These are phyloP conservation scores for Nannizziopsis barbatae DNA, from an alignment of 2,329 filamentous ascomycete species.

Conservation along the genomic window DNA sequence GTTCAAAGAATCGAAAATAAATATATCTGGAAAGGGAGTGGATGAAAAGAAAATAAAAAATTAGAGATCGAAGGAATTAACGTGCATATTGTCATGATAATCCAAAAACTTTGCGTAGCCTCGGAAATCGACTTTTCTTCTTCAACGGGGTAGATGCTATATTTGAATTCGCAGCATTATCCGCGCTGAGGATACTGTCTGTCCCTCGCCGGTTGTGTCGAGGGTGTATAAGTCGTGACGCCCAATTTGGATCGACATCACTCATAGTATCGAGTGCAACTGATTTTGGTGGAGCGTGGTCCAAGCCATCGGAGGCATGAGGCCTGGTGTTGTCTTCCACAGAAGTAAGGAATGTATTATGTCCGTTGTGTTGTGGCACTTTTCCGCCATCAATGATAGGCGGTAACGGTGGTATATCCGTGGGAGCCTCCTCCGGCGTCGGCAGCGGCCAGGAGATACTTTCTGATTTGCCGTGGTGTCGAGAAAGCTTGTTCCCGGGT, in stretches of 20 bases:
- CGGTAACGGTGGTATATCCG: neutral
- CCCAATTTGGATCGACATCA: slow-evolving; percentile 11
- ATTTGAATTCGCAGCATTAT: slow-evolving; percentile 1
- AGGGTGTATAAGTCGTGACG: slow-evolving; percentile 11
- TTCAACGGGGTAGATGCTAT: neutral
- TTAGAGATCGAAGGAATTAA: neutral
- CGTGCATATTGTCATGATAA: slow-evolving; percentile 3
- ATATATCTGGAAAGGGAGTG: neutral
- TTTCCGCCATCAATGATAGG: neutral
- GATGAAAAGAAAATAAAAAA: neutral
- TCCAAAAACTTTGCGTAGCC: slow-evolving; percentile 13
- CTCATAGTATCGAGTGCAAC: neutral
- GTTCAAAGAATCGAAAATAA: neutral
- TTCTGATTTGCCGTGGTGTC: slow-evolving; percentile 12
- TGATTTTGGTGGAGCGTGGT: slow-evolving; percentile 2
- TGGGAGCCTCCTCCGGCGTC: neutral
- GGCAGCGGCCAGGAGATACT: slow-evolving; percentile 4
- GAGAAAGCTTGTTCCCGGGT: slow-evolving; percentile 21
- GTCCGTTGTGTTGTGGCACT: too few species aligned
- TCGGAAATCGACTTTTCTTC: slow-evolving; percentile 16
- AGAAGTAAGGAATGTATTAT: neutral
- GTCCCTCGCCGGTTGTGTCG: slow-evolving; percentile 4
- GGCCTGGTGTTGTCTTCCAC: neutral
- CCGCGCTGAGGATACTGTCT: slow-evolving; percentile 5
- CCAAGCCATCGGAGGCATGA: slow-evolving; percentile 15